Conservation (phyloP, 1,139 yeast species). For the Diutina catenulata region DNA sequence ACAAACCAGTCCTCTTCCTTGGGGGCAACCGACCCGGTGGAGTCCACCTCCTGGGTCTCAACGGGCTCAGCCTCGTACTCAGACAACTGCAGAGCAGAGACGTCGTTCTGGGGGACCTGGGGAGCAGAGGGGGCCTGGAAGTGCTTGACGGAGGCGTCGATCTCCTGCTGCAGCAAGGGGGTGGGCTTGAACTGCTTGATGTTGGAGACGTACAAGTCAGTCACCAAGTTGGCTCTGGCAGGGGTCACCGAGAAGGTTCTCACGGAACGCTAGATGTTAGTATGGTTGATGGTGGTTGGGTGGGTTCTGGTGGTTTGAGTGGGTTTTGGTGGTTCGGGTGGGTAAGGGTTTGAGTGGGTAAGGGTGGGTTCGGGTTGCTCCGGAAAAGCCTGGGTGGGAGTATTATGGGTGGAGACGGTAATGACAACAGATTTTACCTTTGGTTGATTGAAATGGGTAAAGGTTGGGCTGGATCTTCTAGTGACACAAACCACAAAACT, state of each 20-base stretch:
- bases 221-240: constrained; percentile 49
- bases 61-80: constrained; percentile 69
- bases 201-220: constrained; percentile 81
- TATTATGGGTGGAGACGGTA: too few relatives aligned
- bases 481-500: too few relatives aligned
- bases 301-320: background rate
- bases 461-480: too few relatives aligned
- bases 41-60: constrained; percentile 44
- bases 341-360: too few relatives aligned
- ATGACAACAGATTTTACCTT: too few relatives aligned
- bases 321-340: background rate
- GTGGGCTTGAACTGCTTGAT: constrained; percentile 82
- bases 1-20: constrained; percentile 73
- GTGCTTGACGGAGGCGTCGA: constrained; percentile 69
- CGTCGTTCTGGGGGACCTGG: constrained; percentile 58
- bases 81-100: constrained; percentile 62
- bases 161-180: constrained; percentile 59
- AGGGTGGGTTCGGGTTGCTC: too few relatives aligned
- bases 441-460: too few relatives aligned
- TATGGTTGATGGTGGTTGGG: constrained; percentile 3
- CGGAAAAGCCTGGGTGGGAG: too few relatives aligned
- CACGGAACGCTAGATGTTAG: constrained; percentile 12
- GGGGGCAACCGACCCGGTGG: constrained; percentile 30
- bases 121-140: constrained; percentile 76
- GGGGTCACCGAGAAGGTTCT: constrained; percentile 35